Evolutionary conservation across 2,329 filamentous ascomycete species (phyloP).

Genomic region (Pyricularia grisea): DNA sequence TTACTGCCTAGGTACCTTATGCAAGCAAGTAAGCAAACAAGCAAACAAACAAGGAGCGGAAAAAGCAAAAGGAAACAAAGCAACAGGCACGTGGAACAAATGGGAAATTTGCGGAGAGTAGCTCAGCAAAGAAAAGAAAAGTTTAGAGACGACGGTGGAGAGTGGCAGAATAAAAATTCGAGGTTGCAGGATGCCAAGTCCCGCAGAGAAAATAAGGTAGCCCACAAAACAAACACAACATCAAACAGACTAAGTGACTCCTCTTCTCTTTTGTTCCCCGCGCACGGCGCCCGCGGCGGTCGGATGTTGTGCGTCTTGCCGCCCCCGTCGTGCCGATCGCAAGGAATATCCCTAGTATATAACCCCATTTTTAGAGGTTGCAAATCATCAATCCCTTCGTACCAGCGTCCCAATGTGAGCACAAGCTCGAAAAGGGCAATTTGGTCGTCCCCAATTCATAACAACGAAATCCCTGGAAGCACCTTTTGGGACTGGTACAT

Average conservation of each 20-base stretch:
- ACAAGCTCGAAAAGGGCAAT: background rate
- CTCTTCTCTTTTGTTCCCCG: background rate
- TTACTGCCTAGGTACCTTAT: background rate
- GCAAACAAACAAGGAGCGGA: background rate
- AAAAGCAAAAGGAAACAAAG: background rate
- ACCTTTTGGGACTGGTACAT: background rate
- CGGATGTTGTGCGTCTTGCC: conserved; percentile 7
- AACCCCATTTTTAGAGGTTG: background rate
- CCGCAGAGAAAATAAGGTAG: background rate
- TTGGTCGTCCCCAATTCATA: background rate
- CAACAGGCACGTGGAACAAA: background rate
- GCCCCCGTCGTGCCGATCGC: conserved; percentile 5
- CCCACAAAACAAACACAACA: background rate
- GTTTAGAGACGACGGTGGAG: background rate
- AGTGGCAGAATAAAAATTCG: background rate
- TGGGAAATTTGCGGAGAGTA: background rate
- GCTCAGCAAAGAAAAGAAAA: background rate
- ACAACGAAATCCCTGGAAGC: background rate
- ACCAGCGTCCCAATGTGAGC: background rate
- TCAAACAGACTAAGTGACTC: background rate
- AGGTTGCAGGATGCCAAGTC: background rate
- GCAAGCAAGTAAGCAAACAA: too few species aligned
- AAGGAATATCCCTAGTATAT: background rate
- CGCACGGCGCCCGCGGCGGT: background rate
- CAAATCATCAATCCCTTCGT: background rate